Percentiles rank a stretch among this genome's conserved stretches.
These are phyloP conservation scores for Geotrichum cucujoidarum DNA, from an alignment of 1,139 yeast species.

Conservation along the genomic window DNA sequence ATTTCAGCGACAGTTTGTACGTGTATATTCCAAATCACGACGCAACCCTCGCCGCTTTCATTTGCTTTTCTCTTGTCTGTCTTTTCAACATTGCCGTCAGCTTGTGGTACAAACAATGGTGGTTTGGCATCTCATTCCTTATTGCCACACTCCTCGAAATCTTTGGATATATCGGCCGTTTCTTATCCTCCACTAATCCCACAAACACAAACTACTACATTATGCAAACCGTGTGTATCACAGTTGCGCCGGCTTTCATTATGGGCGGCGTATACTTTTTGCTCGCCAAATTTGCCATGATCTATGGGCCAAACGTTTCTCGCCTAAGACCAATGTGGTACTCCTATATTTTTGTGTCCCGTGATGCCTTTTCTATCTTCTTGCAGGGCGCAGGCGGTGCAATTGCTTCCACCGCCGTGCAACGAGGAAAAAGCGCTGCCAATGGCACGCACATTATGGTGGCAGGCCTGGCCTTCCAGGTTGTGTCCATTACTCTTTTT, in stretches of 20 bases:
- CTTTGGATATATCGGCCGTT: slow-evolving; percentile 66
- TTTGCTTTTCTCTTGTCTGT: slow-evolving; percentile 46
- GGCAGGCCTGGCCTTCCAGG: slow-evolving; percentile 78
- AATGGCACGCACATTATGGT: slow-evolving; percentile 73
- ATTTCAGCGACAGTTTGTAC: too few species aligned
- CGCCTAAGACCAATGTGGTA: slow-evolving; percentile 70
- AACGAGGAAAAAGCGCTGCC: slow-evolving; percentile 37
- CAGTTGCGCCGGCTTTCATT: slow-evolving; percentile 81
- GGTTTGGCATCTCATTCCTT: slow-evolving; percentile 63
- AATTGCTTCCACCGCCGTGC: slow-evolving; percentile 55
- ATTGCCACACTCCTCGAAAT: slow-evolving; percentile 62
- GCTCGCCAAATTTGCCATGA: slow-evolving; percentile 66
- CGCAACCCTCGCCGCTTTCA: slow-evolving; percentile 50
- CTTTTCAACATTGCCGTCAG: slow-evolving; percentile 42
- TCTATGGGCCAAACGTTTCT: slow-evolving; percentile 62
- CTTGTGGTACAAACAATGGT: slow-evolving; percentile 55
- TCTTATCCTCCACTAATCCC: slow-evolving; percentile 43
- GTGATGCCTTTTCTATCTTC: slow-evolving; percentile 64
- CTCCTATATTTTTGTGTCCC: slow-evolving; percentile 59
- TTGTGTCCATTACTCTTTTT: slow-evolving; percentile 67
- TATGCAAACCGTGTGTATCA: slow-evolving; percentile 64
- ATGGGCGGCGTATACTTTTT: slow-evolving; percentile 84
- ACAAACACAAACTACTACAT: slow-evolving; percentile 45
- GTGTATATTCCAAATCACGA: too few species aligned
- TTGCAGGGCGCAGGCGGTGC: slow-evolving; percentile 86